Evolutionary conservation across 208 protist genomes (phyloP).

Genomic region (Crithidia mellificae): DNA sequence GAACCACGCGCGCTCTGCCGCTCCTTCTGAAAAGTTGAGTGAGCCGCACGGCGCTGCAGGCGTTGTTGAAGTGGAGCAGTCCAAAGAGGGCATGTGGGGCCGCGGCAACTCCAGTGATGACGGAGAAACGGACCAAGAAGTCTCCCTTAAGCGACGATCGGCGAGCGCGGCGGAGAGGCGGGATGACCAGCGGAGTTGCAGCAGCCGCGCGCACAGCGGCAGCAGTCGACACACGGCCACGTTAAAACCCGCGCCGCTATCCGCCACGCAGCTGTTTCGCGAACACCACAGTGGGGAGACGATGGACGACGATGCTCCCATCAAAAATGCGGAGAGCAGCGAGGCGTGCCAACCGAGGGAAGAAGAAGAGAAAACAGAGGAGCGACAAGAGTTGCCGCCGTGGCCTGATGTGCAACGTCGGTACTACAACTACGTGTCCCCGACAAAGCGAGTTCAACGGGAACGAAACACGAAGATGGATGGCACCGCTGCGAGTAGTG

Average conservation of each 20-base stretch:
- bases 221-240: neutral
- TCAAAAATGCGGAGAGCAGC: no score
- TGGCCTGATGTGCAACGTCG: neutral
- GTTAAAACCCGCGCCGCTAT: neutral
- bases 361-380: neutral
- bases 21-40: neutral
- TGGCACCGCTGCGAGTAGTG: no score
- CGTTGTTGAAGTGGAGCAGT: neutral
- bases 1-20: neutral
- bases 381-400: neutral
- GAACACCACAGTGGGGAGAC: neutral
- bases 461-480: neutral
- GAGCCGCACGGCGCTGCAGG: neutral
- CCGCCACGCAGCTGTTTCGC: neutral
- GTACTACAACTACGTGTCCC: conserved; percentile 14
- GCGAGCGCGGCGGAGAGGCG: neutral
- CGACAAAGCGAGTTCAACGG: neutral
- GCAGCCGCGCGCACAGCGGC: neutral
- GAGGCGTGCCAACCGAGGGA: no score
- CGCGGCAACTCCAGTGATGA: neutral
- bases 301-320: no score
- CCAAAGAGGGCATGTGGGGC: neutral
- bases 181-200: neutral
- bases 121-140: neutral
- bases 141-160: neutral